Evolutionary conservation across 2,329 filamentous ascomycete species (phyloP), one percentile per base, ranked within the genome.

Genomic region (Lecanosticta acicola): DNA sequence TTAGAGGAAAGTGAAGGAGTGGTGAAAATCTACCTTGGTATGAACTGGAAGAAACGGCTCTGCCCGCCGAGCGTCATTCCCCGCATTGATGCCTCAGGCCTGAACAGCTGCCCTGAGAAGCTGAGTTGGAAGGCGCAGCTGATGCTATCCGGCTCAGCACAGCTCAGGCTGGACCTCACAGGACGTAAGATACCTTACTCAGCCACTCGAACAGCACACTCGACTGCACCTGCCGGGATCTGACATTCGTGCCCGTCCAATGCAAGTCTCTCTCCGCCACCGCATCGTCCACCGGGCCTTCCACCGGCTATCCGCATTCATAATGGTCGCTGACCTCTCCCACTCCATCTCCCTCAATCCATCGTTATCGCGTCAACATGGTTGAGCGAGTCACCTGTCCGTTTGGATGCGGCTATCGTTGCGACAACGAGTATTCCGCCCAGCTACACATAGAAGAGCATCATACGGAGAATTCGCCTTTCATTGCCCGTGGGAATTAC

Each of bases 381-480:
- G 56, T 49, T 51, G 45, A 54, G 7, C 32, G 46, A 21, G 29
- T 45, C 36, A 32, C 42, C 17, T 63, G 60, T 39, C 60, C 59
- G 3, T 61, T 63, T 45, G 24, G 24, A 5, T 67, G 64, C 45
- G 53, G 53, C 20, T 58, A 56, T 14, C 43, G 47, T 16, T 54
- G 48, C 29, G 39, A 48, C 26, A 57, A 57, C 38, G 45, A 54
- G 14, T 60, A 63, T 36, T 44, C 43, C 4, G 56, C 64, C 5
- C 48, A 59, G 32, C 52, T 60, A 1, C 64, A 67, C 38, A 60
- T 66, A 37, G 64, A 67, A 43, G 53, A 63, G 34, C 40, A 53
- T 10, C 64, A 67, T 39, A 58, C 58, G 2, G 59, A 61, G 19
- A 51, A 56, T 41, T 61, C 61, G 8, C 53, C 59, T 2, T 63